A percentile compares a stretch with the other conserved stretches of the same genome.
phyloP scores from a whole-genome alignment of 2,329 filamentous ascomycete species.

The Leptographium galeiforme region DNA sequence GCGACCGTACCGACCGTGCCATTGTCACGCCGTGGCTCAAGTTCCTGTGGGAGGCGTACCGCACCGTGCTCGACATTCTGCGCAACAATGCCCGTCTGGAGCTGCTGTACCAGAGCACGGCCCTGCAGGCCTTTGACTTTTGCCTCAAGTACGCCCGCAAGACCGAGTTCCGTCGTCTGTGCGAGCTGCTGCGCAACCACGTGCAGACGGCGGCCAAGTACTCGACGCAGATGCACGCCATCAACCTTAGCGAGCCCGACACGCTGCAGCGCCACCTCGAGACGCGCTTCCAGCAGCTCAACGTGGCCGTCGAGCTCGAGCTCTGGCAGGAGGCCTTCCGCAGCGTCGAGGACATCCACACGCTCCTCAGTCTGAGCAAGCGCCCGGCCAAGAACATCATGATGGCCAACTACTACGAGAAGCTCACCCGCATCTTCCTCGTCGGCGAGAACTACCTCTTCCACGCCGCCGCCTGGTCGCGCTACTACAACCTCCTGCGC shows the following conservation, averaged over 20 bases:
- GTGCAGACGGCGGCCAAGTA: conserved; percentile 99
- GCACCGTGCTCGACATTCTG: conserved; percentile 93
- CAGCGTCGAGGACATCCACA: conserved; percentile 98
- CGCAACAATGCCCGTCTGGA: conserved; percentile 98
- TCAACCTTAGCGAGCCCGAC: conserved; percentile 95
- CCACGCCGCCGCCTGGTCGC: conserved; percentile 93
- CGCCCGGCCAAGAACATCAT: conserved; percentile 96
- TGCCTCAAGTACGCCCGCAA: conserved; percentile 96
- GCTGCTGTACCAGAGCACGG: conserved; percentile 95
- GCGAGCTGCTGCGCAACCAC: conserved; percentile 95
- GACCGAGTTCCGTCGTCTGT: conserved; percentile 97
- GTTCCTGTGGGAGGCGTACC: conserved; percentile 98
- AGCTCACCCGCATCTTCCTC: conserved; percentile 94
- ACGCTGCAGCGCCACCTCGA: conserved; percentile 95
- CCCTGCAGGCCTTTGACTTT: conserved; percentile 96
- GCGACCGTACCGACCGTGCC: conserved; percentile 91
- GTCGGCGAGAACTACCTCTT: conserved; percentile 99
- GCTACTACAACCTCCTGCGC: conserved; percentile 92
- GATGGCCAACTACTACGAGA: conserved; percentile 99
- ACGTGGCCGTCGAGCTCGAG: conserved; percentile 94
- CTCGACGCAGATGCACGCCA: conserved; percentile 96
- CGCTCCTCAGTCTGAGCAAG: conserved; percentile 93
- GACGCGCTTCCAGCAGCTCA: conserved; percentile 95
- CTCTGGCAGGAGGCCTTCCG: conserved; percentile 99
- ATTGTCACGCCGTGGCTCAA: conserved; percentile 99